Percentiles rank a stretch among this genome's conserved stretches.
These are phyloP conservation scores for Clathrospora elynae DNA, from an alignment of 2,329 filamentous ascomycete genomes.

Conservation along the genomic window DNA sequence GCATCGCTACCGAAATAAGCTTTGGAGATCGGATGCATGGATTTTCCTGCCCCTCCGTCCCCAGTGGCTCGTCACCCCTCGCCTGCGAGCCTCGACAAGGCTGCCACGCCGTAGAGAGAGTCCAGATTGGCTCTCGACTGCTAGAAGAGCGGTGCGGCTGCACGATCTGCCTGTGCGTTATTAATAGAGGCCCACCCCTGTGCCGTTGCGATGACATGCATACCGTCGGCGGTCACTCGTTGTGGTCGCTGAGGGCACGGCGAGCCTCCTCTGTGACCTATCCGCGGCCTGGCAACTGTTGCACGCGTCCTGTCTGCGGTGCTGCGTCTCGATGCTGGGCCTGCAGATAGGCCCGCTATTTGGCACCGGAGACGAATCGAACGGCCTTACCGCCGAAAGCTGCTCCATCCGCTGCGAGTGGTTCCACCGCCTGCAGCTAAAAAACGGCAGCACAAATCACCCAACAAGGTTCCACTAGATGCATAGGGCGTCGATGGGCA, in stretches of 20 bases:
- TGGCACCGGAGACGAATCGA: conserved; percentile 11
- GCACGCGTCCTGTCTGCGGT: no score
- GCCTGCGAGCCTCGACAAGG: conserved; percentile 30
- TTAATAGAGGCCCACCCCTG: conserved; percentile 27
- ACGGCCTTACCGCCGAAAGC: background rate
- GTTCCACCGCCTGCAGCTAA: conserved; percentile 11
- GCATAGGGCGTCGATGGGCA: no score
- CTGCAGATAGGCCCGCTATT: conserved; percentile 2
- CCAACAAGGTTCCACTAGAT: conserved; percentile 6
- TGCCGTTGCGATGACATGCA: conserved; percentile 24
- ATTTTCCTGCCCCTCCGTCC: conserved; percentile 22
- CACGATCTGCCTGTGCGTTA: conserved; percentile 34
- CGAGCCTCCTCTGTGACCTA: background rate
- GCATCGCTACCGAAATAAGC: conserved; percentile 43
- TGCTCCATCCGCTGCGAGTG: conserved; percentile 8
- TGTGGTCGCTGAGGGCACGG: conserved; percentile 6
- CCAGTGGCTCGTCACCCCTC: conserved; percentile 36
- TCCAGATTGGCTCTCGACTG: conserved; percentile 24
- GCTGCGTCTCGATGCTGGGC: background rate
- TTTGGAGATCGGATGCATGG: conserved; percentile 43
- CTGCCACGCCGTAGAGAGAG: conserved; percentile 30
- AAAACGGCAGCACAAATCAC: background rate
- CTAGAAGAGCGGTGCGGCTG: conserved; percentile 19
- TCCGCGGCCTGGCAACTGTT: no score
- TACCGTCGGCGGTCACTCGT: conserved; percentile 2